Percentiles rank a stretch among this genome's conserved stretches.
These are phyloP conservation scores for Lineolata rhizophorae DNA, from an alignment of 495 filamentous ascomycete species.

Conservation along the genomic window DNA sequence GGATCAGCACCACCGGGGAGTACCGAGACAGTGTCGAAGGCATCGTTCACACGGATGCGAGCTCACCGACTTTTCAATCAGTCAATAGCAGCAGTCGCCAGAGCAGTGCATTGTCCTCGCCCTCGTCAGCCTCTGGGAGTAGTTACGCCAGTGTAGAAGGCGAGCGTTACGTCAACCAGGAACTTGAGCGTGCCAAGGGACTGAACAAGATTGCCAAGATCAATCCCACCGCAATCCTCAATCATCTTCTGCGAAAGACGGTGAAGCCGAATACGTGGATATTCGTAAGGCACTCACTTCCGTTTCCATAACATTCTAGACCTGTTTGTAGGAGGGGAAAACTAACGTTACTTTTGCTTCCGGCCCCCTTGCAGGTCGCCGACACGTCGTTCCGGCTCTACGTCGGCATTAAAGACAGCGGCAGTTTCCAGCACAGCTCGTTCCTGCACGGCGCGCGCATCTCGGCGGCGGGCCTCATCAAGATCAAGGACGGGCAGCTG, in stretches of 20 bases:
- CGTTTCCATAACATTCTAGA: too few species aligned
- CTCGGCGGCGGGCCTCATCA: slow-evolving; percentile 65
- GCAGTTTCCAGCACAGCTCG: slow-evolving; percentile 74
- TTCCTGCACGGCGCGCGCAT: slow-evolving; percentile 71
- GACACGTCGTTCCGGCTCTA: slow-evolving; percentile 77
- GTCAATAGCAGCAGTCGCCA: slow-evolving; percentile 4
- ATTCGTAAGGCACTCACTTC: slow-evolving; percentile 30
- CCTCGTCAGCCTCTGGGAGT: slow-evolving; percentile 6
- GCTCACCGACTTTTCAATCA: slow-evolving; percentile 3
- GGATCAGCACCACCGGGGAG: slow-evolving; percentile 51
- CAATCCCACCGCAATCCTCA: slow-evolving; percentile 44
- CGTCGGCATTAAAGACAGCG: slow-evolving; percentile 73
- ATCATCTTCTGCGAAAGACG: slow-evolving; percentile 46
- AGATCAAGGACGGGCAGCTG: slow-evolving; percentile 58
- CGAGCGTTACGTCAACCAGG: slow-evolving; percentile 29
- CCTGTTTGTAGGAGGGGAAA: too few species aligned
- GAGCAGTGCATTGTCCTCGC: background rate
- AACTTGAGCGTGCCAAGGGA: slow-evolving; percentile 30
- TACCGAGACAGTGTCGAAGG: slow-evolving; percentile 65
- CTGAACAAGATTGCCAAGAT: slow-evolving; percentile 42
- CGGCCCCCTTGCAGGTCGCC: slow-evolving; percentile 25
- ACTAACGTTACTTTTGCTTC: too few species aligned
- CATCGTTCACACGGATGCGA: slow-evolving; percentile 43
- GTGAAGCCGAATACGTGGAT: slow-evolving; percentile 73
- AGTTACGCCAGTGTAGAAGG: slow-evolving; percentile 18